Base-by-base conservation (phyloP, 257 asterid species). In the Echites panduratus region DNA sequence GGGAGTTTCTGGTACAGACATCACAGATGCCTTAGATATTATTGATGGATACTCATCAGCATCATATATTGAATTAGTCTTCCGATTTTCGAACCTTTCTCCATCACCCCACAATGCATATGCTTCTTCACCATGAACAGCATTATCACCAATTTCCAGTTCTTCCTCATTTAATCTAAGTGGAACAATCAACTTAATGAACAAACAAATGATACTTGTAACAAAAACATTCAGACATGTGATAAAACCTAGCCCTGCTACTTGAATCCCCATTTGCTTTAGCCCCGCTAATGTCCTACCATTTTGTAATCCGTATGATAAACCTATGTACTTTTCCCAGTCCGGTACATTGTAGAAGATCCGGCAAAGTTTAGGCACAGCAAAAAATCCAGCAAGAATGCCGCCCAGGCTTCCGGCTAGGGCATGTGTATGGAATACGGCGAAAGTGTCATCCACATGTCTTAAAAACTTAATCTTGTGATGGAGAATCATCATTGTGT, bases 381-480 rank as follows among this genome's bases (percentile, higher is more conserved):
- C 87, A 7, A 82, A 78, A 12, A 82, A 24, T 2, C 92, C 90
- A 29, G 86, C 77, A 70, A 80, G 81, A 45, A 80, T 48, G 44
- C 86, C 88, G 8, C 92, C 90, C 7, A 82, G 70, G 58, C 75
- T 68, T 13, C 87, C 90, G 26, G 89, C 84, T 0, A 85, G 49
- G 32, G 92, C 89, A 32, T 87, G 88, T 50, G 88, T 84, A 73
- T 87, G 92, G 79, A 87, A 50, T 80, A 85, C 77, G 38, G 87
- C 82, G 22, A 85, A 81, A 4, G 88, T 77, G 82, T 87, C 88
- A 27, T 85, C 92, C 4, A 81, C 78, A 1, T 62, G 81, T 57
- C 57, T 80, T 2, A 87, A 66, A 10, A 77, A 65, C 47, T 76
- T 78, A 75, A 73, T 7, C 71, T 74, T 77, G 66, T 66, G 52